Percentiles rank a stretch among this genome's conserved stretches.
Evolutionary conservation across 2,329 filamentous ascomycete species (phyloP).

Genomic region (Parascedosporium putredinis): DNA sequence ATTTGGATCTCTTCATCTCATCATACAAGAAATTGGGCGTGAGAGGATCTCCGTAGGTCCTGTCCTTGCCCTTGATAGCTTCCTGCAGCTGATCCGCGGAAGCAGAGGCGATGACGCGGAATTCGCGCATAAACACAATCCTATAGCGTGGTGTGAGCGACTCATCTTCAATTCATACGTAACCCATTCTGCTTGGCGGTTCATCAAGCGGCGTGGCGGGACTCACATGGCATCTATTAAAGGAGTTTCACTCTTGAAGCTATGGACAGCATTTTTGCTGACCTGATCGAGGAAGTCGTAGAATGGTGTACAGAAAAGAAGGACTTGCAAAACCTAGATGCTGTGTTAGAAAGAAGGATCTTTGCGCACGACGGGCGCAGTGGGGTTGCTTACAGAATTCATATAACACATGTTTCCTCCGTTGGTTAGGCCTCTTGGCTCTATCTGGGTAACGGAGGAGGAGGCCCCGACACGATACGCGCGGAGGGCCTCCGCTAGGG

Average conservation of each 20-base stretch:
- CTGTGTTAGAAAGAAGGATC: conserved; percentile 21
- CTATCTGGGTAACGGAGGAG: conserved; percentile 68
- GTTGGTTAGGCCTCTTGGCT: conserved; percentile 89
- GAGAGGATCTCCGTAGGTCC: conserved; percentile 84
- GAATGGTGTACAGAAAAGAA: conserved; percentile 89
- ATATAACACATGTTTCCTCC: conserved; percentile 99
- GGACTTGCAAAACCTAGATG: conserved; percentile 76
- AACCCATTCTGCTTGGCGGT: neutral
- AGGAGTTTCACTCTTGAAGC: conserved; percentile 91
- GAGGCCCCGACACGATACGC: conserved; percentile 58
- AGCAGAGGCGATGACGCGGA: conserved; percentile 67
- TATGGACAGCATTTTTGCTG: conserved; percentile 72
- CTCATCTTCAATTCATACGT: no score
- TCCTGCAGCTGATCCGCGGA: conserved; percentile 64
- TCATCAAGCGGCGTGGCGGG: neutral
- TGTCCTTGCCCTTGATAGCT: conserved; percentile 67
- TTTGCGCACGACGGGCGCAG: no score
- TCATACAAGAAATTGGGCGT: conserved; percentile 94
- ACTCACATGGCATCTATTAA: conserved; percentile 81
- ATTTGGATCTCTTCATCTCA: conserved; percentile 73
- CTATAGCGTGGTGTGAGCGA: no score
- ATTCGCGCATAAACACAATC: conserved; percentile 95
- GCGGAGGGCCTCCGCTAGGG: conserved; percentile 66
- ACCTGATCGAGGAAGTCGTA: conserved; percentile 88
- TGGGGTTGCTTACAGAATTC: conserved; percentile 97